Base-by-base conservation (phyloP, 768 basidiomycete species). In the Kondoa malvinella region DNA sequence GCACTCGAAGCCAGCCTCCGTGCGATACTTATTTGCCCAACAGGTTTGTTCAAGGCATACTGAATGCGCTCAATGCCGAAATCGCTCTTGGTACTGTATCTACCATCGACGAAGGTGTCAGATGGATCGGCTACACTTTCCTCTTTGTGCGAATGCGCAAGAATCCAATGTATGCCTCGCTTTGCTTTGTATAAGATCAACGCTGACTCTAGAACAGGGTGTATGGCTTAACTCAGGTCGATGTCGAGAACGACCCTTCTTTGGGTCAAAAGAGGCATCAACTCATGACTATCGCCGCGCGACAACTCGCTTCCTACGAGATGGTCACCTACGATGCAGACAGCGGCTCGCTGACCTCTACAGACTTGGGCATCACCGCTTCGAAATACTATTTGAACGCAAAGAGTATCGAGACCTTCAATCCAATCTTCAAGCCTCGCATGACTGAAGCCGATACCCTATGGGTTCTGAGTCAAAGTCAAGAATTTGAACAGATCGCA, bases 401-500 rank as follows among this genome's bases (percentile, higher is more conserved):
- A 76, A 78, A 83, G 57, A 91, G 89, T 2, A 85, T 97, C 34
- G 89, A 89, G 76, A 83, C 88, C 3, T 97, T 94, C 80, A 88
- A 87, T 77, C 77, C 82, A 70, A 77, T 82, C 68, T 89, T 97
- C 77, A 81, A 84, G 63, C 82, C 84, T 0, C 83, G 79, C 67
- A 95, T 97, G 92, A 83, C 86, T 1, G 94, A 96, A 77, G 95
- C 92, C 1, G 92, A 96, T 77, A 83, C 90, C 32, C 81, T 99
- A 67, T 82, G 77, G 1, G 85, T 96, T 84, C 82, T 97, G 34
- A 85, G 89, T 72, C 83, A 82, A 81, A 92, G 90, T 69, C 92
- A 89, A 16, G 95, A 99, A 89, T 97, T 97, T 73, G 84, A 91
- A 69, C 95, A 99, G 80, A 85, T 99, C 63, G 90, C 94, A 80